phyloP scores from a whole-genome alignment of 1,284 basidiomycete genomes.

The Quambalaria eucalypti region DNA sequence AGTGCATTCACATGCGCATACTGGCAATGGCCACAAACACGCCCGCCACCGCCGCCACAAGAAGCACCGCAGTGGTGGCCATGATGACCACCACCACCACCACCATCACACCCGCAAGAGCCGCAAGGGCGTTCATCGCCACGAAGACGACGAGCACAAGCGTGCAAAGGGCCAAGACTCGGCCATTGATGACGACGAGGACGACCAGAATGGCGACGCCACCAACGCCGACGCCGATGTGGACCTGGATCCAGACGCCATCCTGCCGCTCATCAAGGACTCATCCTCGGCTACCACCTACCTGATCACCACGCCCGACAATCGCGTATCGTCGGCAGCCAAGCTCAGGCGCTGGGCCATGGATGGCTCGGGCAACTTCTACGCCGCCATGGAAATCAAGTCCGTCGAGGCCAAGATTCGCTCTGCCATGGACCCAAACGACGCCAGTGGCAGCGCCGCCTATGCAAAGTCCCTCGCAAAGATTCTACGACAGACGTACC shows the following conservation, averaged over 20 bases:
- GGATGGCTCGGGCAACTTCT: conserved; percentile 39
- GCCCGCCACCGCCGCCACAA: background rate
- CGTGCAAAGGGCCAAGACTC: background rate
- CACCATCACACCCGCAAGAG: too few species aligned
- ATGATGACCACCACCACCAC: too few species aligned
- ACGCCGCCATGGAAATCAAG: conserved; percentile 46
- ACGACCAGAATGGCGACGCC: background rate
- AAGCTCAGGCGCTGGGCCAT: conserved; percentile 44
- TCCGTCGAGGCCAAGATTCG: conserved; percentile 39
- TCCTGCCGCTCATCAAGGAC: background rate
- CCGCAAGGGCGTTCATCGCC: background rate
- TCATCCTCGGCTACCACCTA: conserved; percentile 13
- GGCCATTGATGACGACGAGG: background rate
- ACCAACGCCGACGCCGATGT: background rate
- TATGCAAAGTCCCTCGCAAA: conserved; percentile 13
- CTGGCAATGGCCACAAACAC: too few species aligned
- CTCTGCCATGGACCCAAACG: conserved; percentile 11
- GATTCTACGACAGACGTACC: conserved; percentile 26
- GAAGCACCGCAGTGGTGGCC: too few species aligned
- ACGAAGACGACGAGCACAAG: conserved; percentile 5
- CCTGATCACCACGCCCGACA: conserved; percentile 45
- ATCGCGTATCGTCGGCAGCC: conserved; percentile 42
- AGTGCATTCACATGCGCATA: conserved; percentile 1
- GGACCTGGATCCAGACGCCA: background rate
- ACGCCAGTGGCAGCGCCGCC: conserved; percentile 15